These are phyloP conservation scores for Pseudogymnoascus sp. DNA, from an alignment of 2,329 filamentous ascomycete genomes.

Conservation along the genomic window DNA sequence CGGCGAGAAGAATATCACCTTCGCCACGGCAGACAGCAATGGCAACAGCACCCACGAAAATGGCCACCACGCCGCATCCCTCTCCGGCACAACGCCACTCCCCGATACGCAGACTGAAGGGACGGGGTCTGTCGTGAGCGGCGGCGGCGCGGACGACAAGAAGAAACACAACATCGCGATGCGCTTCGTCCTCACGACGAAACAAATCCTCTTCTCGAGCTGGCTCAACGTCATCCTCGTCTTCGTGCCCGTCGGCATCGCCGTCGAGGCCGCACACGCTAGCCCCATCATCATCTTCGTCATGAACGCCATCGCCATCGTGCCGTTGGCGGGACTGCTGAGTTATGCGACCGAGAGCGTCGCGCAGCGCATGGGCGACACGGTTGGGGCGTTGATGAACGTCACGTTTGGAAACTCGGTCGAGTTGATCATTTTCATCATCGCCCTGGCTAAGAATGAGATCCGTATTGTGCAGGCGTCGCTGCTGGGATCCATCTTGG, in stretches of 20 bases:
- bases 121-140: slow-evolving; percentile 49
- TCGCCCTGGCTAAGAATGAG: slow-evolving; percentile 71
- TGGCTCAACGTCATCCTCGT: slow-evolving; percentile 71
- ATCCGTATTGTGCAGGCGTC: slow-evolving; percentile 90
- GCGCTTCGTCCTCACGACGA: slow-evolving; percentile 33
- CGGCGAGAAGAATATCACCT: background rate
- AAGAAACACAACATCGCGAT: slow-evolving; percentile 23
- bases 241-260: slow-evolving; percentile 72
- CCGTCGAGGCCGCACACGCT: slow-evolving; percentile 45
- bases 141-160: slow-evolving; percentile 17
- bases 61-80: background rate
- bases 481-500: slow-evolving; percentile 78
- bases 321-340: slow-evolving; percentile 65
- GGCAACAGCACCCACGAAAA: background rate
- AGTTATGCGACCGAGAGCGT: slow-evolving; percentile 70
- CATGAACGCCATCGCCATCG: slow-evolving; percentile 68
- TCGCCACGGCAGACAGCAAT: background rate
- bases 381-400: slow-evolving; percentile 64
- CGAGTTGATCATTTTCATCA: slow-evolving; percentile 74
- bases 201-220: slow-evolving; percentile 60
- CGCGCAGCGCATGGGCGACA: slow-evolving; percentile 63
- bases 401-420: slow-evolving; percentile 75
- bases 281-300: slow-evolving; percentile 59
- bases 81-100: background rate
- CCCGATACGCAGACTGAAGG: slow-evolving; percentile 33